Base-by-base conservation (phyloP, 345 rosid genomes). In the Mangifera indica region DNA sequence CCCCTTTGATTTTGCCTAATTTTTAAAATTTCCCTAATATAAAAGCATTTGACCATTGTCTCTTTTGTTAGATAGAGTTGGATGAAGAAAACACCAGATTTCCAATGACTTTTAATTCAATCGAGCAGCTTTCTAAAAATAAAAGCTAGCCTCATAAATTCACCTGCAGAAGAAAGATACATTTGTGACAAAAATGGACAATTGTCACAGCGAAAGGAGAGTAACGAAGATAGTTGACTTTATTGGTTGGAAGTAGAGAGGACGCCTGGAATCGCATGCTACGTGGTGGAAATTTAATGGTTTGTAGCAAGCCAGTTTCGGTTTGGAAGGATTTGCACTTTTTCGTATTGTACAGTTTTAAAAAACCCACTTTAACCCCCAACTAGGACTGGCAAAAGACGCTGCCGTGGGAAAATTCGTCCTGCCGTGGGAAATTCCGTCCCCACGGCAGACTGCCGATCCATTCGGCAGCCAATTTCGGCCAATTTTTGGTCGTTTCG, bases 41-140 rank as follows among this genome's bases (percentile, higher is more conserved):
- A 78, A 74, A 72, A 79, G 69, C 46, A 60, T 70, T 79, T 83
- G 86, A 83, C 84, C 65, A 56, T 74, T 53, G 60, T 2, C 22
- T 60, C 48, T 45, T 14, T 26, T 68, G 81, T 75, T 83, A 79
- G 89, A 81, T 85, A 34, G 76, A 72, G 80, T 83, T 81, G 67
- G 86, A 83, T 79, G 83, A 51, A 79, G 71, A 21, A 46, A 75
- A 54, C 76, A 75, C 77, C 86, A 45, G 71, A 82, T 72, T 85
- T 73, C 81, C 74, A 75, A 77, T 71, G 71, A 64, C 66, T 81
- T 80, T 82, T 79, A 79, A 77, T 82, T 74, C 83, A 78, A 49
- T 49, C 53, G n/a, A 49, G 2, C 53, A 14, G 53, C 18, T 49
- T 49, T 13, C 53, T 13, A 14, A 49, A 49, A 46, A 46, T 46